Evolutionary conservation across 345 rosid species (phyloP), one percentile per base, ranked within the genome.

Genomic region (Acer campestre): DNA sequence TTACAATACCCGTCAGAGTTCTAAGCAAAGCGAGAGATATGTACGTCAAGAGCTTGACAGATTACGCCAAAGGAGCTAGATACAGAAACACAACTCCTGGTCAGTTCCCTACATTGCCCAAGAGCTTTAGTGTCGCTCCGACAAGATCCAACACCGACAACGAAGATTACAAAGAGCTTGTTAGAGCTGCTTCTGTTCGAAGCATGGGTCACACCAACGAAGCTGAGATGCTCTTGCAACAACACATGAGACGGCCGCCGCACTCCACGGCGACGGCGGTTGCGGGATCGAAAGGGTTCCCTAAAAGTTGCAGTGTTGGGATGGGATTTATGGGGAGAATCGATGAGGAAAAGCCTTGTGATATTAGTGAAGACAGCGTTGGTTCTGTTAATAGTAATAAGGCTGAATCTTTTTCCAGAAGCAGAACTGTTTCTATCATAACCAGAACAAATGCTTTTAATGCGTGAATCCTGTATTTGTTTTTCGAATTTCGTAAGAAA

Each of bases 321-420:
- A 90, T 90, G 94, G 90, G 88, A 70, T 82, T 71, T 51, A 90
- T 90, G 94, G 90, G 89, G 49, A 84, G 75, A 73, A 88, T 90
- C 53, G 94, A 87, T 6, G 94, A 88, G 75, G 90, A 88, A 2
- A 82, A 78, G 75, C 42, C 82, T 63, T 55, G 79, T 77, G 80
- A 82, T 73, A 49, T 74, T 27, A 56, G 82, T 53, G 87, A 83
- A 42, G 46, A 42, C 9, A 64, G 46, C 11, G 81, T 31, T 46
- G 58, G 10, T 56, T 74, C 31, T 6, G 25, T 3, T 59, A 10
- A 18, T 59, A 22, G 3, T 59, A 18, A 10, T 20, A 22, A 40
- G 59, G 1, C 53, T 29, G 75, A 73, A 2, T 58, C 77, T 81
- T 83, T 78, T 64, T 74, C 89, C 4, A 84, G 91, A 71, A 88